phyloP scores from a whole-genome alignment of 495 filamentous ascomycete species.

The Saxispiralis lemnorum region DNA sequence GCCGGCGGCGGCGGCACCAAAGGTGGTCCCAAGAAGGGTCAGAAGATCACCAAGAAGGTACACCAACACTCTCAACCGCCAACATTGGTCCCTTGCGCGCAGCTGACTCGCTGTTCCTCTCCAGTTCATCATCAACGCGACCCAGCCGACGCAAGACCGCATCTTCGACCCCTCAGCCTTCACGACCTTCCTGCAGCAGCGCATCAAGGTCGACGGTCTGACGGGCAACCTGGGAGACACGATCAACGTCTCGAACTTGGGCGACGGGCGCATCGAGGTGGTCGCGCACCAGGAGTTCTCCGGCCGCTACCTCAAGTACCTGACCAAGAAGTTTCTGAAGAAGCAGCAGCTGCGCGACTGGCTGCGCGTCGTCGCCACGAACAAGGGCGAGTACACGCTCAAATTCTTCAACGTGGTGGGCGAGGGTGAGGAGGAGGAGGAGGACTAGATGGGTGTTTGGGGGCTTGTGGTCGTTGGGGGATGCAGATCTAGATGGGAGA shows the following conservation, averaged over 20 bases:
- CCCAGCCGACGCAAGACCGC: conserved; percentile 93
- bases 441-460: conserved; percentile 50
- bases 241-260: conserved; percentile 72
- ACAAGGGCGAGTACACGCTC: conserved; percentile 94
- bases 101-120: not conserved
- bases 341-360: conserved; percentile 99
- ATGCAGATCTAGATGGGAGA: no score
- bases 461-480: not conserved
- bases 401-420: conserved; percentile 99
- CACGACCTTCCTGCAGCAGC: conserved; percentile 99
- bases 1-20: conserved; percentile 27
- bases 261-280: conserved; percentile 95
- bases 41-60: conserved; percentile 56
- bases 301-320: conserved; percentile 96
- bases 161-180: conserved; percentile 98
- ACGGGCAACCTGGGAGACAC: conserved; percentile 93
- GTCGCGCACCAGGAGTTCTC: conserved; percentile 94
- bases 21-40: conserved; percentile 43
- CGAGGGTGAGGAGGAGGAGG: conserved; percentile 90
- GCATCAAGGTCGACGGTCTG: conserved; percentile 97
- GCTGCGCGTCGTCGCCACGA: conserved; percentile 94
- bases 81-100: not conserved
- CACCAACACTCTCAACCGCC: not conserved
- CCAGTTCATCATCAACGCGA: conserved; percentile 96
- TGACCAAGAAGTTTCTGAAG: conserved; percentile 99